phyloP scores from a whole-genome alignment of 495 filamentous ascomycete species.

The Neohortaea acidophila region DNA sequence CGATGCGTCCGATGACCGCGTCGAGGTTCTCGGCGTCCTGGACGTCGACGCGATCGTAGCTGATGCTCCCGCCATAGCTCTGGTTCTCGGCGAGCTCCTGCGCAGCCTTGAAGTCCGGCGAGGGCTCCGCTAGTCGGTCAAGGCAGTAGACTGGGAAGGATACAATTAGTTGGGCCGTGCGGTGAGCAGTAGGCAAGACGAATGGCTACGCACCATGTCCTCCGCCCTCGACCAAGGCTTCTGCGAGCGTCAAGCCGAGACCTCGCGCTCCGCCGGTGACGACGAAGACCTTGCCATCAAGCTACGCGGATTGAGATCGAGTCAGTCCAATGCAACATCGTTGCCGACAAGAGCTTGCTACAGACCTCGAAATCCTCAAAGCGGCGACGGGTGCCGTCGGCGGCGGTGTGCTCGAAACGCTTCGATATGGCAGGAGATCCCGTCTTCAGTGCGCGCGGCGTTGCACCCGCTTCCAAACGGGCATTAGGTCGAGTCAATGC shows the following conservation, averaged over 20 bases:
- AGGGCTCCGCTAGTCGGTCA: slow-evolving; percentile 39
- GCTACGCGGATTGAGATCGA: slow-evolving; percentile 6
- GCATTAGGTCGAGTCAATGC: background rate
- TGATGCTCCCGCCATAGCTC: slow-evolving; percentile 39
- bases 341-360: background rate
- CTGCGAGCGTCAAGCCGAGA: slow-evolving; percentile 49
- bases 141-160: slow-evolving; percentile 43
- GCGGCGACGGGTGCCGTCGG: background rate
- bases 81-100: slow-evolving; percentile 34
- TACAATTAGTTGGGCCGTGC: background rate
- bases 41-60: slow-evolving; percentile 51
- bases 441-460: too few species aligned
- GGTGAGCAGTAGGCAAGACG: background rate
- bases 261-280: slow-evolving; percentile 50
- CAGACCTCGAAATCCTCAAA: slow-evolving; percentile 16
- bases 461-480: background rate
- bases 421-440: slow-evolving; percentile 8
- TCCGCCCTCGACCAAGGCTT: slow-evolving; percentile 55
- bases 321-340: background rate
- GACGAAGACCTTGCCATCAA: slow-evolving; percentile 41
- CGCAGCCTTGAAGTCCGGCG: slow-evolving; percentile 33
- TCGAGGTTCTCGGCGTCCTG: slow-evolving; percentile 42
- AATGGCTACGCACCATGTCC: slow-evolving; percentile 37
- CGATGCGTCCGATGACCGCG: slow-evolving; percentile 36
- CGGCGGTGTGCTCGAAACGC: slow-evolving; percentile 3